Conservation (phyloP, 1,284 basidiomycete species). For the Ceratobasidium sp. region DNA sequence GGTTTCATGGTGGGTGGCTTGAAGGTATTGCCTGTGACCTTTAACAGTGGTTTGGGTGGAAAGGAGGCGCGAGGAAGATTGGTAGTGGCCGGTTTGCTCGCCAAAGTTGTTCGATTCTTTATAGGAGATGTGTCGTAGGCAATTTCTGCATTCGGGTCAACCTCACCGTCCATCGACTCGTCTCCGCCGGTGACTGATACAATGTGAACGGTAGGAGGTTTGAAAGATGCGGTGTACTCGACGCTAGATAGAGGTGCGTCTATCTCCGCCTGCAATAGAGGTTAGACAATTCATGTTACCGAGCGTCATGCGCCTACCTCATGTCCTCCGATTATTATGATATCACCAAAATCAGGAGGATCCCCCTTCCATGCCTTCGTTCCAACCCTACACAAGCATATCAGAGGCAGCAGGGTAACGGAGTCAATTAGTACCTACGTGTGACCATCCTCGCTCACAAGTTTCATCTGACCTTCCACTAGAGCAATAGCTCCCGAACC, state of each 20-base stretch:
- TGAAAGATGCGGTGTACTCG: slow-evolving; percentile 39
- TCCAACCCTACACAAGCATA: slow-evolving; percentile 63
- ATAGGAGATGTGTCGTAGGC: slow-evolving; percentile 42
- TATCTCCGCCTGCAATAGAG: slow-evolving; percentile 36
- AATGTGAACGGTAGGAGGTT: slow-evolving; percentile 27
- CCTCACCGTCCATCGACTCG: slow-evolving; percentile 24
- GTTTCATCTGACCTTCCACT: slow-evolving; percentile 65
- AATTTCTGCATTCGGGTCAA: slow-evolving; percentile 10
- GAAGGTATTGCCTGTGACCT: slow-evolving; percentile 14
- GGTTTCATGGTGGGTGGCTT: slow-evolving; percentile 36
- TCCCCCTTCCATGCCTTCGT: slow-evolving; percentile 72
- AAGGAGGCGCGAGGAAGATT: neutral
- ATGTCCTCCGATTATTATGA: slow-evolving; percentile 49
- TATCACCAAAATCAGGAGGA: slow-evolving; percentile 59
- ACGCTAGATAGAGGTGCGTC: slow-evolving; percentile 40
- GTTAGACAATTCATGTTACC: neutral
- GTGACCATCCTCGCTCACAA: slow-evolving; percentile 78
- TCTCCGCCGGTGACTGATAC: slow-evolving; percentile 33
- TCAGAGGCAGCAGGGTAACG: neutral
- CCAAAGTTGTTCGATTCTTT: slow-evolving; percentile 63
- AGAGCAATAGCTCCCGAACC: slow-evolving; percentile 76
- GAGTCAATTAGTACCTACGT: slow-evolving; percentile 61
- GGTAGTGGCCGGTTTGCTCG: neutral
- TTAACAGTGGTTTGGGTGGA: neutral
- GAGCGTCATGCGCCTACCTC: slow-evolving; percentile 41